phyloP scores from a whole-genome alignment of 257 asterid species.

The Salvia splendens region DNA sequence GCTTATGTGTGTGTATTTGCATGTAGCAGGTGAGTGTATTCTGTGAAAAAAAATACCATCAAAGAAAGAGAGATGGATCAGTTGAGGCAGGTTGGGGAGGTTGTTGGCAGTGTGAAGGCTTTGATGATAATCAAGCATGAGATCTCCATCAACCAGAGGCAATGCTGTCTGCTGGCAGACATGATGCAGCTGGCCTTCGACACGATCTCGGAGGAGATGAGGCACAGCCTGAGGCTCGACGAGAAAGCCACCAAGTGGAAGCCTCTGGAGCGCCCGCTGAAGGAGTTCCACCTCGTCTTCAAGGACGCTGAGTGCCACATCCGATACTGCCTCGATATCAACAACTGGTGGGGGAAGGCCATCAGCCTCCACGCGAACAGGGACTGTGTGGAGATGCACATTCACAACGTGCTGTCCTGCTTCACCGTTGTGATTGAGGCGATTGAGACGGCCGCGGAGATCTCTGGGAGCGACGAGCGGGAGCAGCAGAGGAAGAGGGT shows the following conservation, averaged over 20 bases:
- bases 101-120: constrained; percentile 74
- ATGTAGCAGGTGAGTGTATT: background rate
- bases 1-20: too few relatives aligned
- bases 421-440: constrained; percentile 88
- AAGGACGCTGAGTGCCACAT: constrained; percentile 72
- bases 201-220: constrained; percentile 63
- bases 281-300: constrained; percentile 64
- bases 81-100: constrained; percentile 83
- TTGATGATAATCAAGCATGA: constrained; percentile 79
- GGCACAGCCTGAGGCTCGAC: constrained; percentile 57
- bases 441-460: constrained; percentile 78
- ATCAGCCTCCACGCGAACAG: constrained; percentile 56
- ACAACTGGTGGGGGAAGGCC: constrained; percentile 85
- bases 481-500: constrained; percentile 60
- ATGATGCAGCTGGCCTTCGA: constrained; percentile 63
- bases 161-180: constrained; percentile 70
- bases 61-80: constrained; percentile 59
- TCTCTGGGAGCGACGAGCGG: constrained; percentile 62
- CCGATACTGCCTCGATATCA: constrained; percentile 58
- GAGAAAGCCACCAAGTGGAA: constrained; percentile 76
- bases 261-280: constrained; percentile 76
- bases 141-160: constrained; percentile 69
- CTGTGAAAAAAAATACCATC: too few relatives aligned
- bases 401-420: constrained; percentile 71
- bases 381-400: constrained; percentile 69